Conservation (phyloP, 2,329 filamentous ascomycete species). For the Verticillium alfalfae region DNA sequence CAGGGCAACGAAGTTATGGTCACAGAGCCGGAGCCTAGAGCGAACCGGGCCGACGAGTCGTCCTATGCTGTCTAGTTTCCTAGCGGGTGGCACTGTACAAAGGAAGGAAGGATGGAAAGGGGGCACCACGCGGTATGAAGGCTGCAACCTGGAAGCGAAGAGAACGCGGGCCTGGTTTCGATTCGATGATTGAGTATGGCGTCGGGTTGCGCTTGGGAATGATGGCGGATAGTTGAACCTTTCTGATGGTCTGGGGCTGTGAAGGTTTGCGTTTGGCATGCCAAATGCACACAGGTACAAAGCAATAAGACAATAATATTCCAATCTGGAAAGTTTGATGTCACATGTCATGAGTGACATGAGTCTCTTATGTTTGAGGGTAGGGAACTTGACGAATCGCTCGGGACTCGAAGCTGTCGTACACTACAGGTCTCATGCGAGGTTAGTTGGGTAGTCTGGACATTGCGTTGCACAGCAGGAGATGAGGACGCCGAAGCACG, state of each 20-base stretch:
- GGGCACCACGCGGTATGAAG: too few species aligned
- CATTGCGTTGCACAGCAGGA: background rate
- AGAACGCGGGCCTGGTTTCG: background rate
- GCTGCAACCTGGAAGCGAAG: background rate
- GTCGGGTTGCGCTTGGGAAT: background rate
- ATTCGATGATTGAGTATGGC: background rate
- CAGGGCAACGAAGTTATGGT: slow-evolving; percentile 65
- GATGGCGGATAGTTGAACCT: background rate
- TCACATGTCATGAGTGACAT: background rate
- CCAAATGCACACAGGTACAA: background rate
- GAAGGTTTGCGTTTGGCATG: background rate
- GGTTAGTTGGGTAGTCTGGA: background rate
- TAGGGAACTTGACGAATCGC: too few species aligned
- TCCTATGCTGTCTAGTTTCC: background rate
- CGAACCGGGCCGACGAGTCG: background rate
- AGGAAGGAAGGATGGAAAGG: background rate
- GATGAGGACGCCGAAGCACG: background rate
- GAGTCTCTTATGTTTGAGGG: background rate
- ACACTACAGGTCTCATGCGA: background rate
- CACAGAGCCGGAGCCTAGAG: background rate
- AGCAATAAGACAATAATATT: background rate
- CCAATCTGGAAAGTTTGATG: background rate
- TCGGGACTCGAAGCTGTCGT: background rate
- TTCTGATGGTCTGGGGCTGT: background rate
- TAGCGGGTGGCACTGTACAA: background rate